Conservation (phyloP, 768 basidiomycete species). For the Dacryopinax spathularia region DNA sequence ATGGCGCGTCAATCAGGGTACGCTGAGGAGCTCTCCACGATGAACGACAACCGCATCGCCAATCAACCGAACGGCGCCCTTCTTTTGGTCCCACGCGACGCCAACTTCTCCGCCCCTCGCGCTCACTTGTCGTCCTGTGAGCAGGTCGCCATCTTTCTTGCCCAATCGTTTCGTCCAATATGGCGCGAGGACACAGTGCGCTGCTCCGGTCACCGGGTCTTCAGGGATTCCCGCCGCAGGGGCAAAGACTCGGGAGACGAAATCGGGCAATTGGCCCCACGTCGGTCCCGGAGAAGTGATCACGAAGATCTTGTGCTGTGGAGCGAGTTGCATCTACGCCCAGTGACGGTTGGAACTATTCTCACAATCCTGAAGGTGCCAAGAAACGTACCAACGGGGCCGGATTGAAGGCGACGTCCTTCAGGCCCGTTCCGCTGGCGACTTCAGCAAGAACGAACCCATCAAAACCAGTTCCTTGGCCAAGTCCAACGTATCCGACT, state of each 20-base stretch:
- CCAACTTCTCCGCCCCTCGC: background rate
- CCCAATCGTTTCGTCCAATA: constrained; percentile 17
- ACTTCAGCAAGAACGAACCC: constrained; percentile 4
- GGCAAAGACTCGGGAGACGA: constrained; percentile 23
- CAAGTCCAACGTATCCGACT: background rate
- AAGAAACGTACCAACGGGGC: background rate
- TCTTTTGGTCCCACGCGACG: background rate
- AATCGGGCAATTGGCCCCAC: constrained; percentile 10
- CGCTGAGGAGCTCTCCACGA: background rate
- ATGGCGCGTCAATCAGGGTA: background rate
- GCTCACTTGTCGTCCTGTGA: background rate
- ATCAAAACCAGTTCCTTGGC: background rate
- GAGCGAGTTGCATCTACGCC: constrained; percentile 3
- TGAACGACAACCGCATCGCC: background rate
- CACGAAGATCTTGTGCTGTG: constrained; percentile 6
- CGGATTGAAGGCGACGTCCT: background rate
- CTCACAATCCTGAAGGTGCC: too few relatives aligned
- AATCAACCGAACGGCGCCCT: background rate
- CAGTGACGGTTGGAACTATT: background rate
- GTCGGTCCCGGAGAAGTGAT: constrained; percentile 14
- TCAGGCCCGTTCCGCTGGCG: background rate
- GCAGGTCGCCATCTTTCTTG: background rate
- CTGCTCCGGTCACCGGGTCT: constrained; percentile 25
- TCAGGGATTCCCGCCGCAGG: constrained; percentile 16
- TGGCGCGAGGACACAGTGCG: constrained; percentile 19